These are phyloP conservation scores for Scolecobasidium constrictum DNA, from an alignment of 2,329 filamentous ascomycete genomes.

Conservation along the genomic window DNA sequence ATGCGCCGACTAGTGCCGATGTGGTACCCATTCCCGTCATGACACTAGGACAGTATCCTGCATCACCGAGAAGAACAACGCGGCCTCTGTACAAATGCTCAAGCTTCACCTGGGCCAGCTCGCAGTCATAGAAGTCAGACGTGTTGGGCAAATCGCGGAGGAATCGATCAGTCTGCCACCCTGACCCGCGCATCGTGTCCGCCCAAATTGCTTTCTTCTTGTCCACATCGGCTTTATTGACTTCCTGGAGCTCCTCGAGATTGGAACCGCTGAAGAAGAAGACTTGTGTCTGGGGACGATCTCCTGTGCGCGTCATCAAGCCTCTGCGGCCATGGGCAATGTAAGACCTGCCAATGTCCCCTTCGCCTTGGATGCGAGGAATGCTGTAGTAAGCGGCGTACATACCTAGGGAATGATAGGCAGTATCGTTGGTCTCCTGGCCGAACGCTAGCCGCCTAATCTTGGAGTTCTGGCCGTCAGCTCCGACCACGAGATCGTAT, in stretches of 20 bases:
- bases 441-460: constrained; percentile 20
- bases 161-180: constrained; percentile 26
- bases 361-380: constrained; percentile 12
- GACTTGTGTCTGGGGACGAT: constrained; percentile 1
- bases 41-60: constrained; percentile 26
- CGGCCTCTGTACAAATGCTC: constrained; percentile 22
- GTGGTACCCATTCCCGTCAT: constrained; percentile 16
- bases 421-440: constrained; percentile 14
- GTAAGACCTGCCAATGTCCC: constrained; percentile 17
- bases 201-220: constrained; percentile 17
- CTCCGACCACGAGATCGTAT: constrained; percentile 21
- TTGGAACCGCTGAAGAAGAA: background rate
- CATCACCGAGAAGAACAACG: constrained; percentile 27
- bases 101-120: constrained; percentile 29
- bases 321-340: constrained; percentile 16
- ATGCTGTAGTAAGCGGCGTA: constrained; percentile 23
- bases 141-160: constrained; percentile 27
- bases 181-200: constrained; percentile 23
- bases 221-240: background rate
- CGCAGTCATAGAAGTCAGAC: constrained; percentile 35
- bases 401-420: constrained; percentile 17
- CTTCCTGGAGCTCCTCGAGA: background rate
- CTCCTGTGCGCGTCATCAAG: constrained; percentile 13
- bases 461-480: constrained; percentile 21
- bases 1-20: constrained; percentile 9